These are phyloP conservation scores for Elsinoe arachidis DNA, from an alignment of 2,329 filamentous ascomycete genomes.

Conservation along the genomic window DNA sequence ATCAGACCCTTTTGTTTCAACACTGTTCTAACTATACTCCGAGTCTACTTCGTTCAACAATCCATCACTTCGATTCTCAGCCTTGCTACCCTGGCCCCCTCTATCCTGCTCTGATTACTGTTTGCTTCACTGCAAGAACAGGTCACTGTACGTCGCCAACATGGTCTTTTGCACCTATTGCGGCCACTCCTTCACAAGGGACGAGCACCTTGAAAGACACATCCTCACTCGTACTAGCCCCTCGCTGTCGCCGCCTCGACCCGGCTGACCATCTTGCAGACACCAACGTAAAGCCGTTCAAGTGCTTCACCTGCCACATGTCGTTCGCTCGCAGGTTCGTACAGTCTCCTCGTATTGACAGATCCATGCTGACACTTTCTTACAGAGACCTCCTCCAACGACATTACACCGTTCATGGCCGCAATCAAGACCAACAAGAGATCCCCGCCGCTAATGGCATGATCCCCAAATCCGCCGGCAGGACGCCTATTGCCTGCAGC, in stretches of 20 bases:
- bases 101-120: background rate
- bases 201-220: constrained; percentile 45
- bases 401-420: constrained; percentile 45
- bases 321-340: constrained; percentile 42
- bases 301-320: constrained; percentile 48
- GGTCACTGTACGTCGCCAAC: constrained; percentile 17
- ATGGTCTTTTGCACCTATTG: constrained; percentile 49
- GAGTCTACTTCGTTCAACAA: background rate
- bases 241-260: background rate
- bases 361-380: constrained; percentile 14
- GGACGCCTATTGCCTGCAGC: constrained; percentile 45
- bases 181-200: constrained; percentile 44
- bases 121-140: background rate
- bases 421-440: constrained; percentile 41
- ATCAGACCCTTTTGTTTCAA: constrained; percentile 5
- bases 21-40: background rate
- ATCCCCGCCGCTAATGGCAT: constrained; percentile 41
- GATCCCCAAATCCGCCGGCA: constrained; percentile 44
- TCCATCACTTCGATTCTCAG: background rate
- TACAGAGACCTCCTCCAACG: constrained; percentile 43
- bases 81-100: background rate
- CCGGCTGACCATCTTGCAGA: constrained; percentile 26
- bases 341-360: constrained; percentile 10
- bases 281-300: constrained; percentile 48
- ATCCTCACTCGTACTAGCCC: constrained; percentile 41